Evolutionary conservation across 192 early-diverging fungal species (phyloP).

Genomic region (Entomortierella parvispora): DNA sequence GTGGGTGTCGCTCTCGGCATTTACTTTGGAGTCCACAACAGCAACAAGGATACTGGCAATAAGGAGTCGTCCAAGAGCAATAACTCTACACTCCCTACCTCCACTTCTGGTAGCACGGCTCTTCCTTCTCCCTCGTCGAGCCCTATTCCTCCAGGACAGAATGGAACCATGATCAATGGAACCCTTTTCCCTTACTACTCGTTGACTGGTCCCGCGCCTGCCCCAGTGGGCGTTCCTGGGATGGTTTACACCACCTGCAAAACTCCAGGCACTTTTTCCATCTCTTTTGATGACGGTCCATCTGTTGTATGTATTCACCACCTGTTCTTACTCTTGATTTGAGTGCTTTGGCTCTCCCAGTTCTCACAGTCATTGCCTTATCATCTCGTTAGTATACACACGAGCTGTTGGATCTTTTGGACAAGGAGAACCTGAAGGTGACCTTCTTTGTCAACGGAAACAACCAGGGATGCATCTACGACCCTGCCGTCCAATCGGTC

Average conservation of each 20-base stretch:
- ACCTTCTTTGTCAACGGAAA: conserved; percentile 44
- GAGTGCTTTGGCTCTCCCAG: not conserved
- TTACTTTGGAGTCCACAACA: conserved; percentile 46
- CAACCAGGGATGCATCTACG: conserved; percentile 23
- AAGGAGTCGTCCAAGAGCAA: not conserved
- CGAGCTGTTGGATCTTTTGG: conserved; percentile 18
- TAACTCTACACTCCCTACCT: not conserved
- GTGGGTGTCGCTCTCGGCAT: conserved; percentile 38
- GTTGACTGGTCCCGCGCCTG: conserved; percentile 21
- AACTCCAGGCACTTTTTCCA: conserved; percentile 33
- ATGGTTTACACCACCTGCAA: conserved; percentile 47
- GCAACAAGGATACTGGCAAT: conserved; percentile 12
- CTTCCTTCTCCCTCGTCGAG: conserved; percentile 5
- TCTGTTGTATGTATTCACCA: conserved; percentile 22
- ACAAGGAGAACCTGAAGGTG: conserved; percentile 15
- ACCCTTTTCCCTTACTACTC: conserved; percentile 44
- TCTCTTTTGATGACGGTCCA: conserved; percentile 49
- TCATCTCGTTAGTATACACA: conserved; percentile 1
- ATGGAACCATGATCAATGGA: conserved; percentile 50
- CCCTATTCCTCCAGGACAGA: conserved; percentile 4
- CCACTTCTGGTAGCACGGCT: not conserved
- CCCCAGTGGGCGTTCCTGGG: conserved; percentile 27
- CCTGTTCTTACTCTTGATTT: not conserved
- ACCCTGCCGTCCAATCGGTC: not conserved
- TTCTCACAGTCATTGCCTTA: not conserved